Base-by-base conservation (phyloP, 345 rosid species). In the Linum lewisii region DNA sequence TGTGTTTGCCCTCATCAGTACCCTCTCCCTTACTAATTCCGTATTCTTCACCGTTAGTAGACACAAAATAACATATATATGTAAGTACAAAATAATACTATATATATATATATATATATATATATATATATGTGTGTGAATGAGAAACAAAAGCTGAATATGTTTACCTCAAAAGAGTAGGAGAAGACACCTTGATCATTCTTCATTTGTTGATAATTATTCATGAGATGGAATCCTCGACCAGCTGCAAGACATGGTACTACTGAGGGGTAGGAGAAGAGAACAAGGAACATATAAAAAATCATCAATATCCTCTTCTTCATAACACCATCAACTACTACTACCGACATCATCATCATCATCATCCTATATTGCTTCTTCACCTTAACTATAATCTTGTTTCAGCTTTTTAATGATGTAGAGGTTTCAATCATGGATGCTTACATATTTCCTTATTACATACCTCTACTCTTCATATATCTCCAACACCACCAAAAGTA, bases 1-100 rank as follows among this genome's bases (percentile, higher is more conserved):
- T 64, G 80, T 66, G 62, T 81, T 87, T 44, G 52, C 85, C 60
- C 61, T 81, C 51, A 85, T 81, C 51, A 85, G 70, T 15, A 89
- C 34, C 79, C 95, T 83, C 69, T 83, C 95, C 25, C 79, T 11
- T 11, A 42, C 47, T 42, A 42, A 14, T 42, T 29, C 34, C 7
- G 34, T 3, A 29, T 29, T 29, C n/a, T n/a, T n/a, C n/a, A n/a
- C n/a, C n/a, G n/a, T n/a, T n/a, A n/a, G n/a, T n/a, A n/a, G n/a
- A n/a, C n/a, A n/a, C n/a, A n/a, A n/a, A n/a, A n/a, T n/a, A n/a
- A n/a, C n/a, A n/a, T n/a, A n/a, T n/a, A n/a, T n/a, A n/a, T n/a
- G n/a, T n/a, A n/a, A n/a, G n/a, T n/a, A n/a, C n/a, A n/a, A n/a
- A n/a, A n/a, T n/a, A n/a, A n/a, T n/a, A n/a, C n/a, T n/a, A n/a